Percentiles rank a stretch among this genome's conserved stretches.
These are phyloP conservation scores for Arthrinium puccinioides DNA, from an alignment of 2,329 filamentous ascomycete species.

Conservation along the genomic window DNA sequence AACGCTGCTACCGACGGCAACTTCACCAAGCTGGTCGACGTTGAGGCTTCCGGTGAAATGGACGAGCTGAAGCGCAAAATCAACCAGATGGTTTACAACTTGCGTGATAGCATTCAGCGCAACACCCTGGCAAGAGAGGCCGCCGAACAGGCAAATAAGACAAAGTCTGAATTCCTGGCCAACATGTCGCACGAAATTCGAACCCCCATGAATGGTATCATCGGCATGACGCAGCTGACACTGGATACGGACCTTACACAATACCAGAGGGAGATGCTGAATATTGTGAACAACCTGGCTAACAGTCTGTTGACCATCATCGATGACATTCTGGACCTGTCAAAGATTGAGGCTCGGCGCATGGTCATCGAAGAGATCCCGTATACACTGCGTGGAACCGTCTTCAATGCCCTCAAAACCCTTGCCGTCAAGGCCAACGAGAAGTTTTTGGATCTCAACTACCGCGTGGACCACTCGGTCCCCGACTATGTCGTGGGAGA, in stretches of 20 bases:
- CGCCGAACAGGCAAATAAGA: constrained; percentile 93
- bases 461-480: constrained; percentile 87
- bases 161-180: constrained; percentile 95
- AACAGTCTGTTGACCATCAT: constrained; percentile 97
- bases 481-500: constrained; percentile 95
- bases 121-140: constrained; percentile 95
- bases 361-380: constrained; percentile 99
- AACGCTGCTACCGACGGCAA: constrained; percentile 95
- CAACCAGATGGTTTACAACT: constrained; percentile 97
- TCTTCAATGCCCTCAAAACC: constrained; percentile 96
- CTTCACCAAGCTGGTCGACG: constrained; percentile 93
- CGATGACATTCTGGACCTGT: constrained; percentile 70
- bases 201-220: constrained; percentile 96
- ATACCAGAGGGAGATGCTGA: constrained; percentile 96
- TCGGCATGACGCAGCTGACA: constrained; percentile 95
- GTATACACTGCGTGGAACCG: constrained; percentile 86
- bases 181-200: constrained; percentile 99
- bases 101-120: constrained; percentile 91
- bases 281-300: constrained; percentile 93
- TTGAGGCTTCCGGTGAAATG: constrained; percentile 97
- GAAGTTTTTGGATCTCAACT: constrained; percentile 86
- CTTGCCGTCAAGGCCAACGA: constrained; percentile 96
- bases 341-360: constrained; percentile 85
- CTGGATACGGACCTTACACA: constrained; percentile 91
- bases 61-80: constrained; percentile 98